phyloP scores from a whole-genome alignment of 441 rosid genomes.

The Populus hybrid region DNA sequence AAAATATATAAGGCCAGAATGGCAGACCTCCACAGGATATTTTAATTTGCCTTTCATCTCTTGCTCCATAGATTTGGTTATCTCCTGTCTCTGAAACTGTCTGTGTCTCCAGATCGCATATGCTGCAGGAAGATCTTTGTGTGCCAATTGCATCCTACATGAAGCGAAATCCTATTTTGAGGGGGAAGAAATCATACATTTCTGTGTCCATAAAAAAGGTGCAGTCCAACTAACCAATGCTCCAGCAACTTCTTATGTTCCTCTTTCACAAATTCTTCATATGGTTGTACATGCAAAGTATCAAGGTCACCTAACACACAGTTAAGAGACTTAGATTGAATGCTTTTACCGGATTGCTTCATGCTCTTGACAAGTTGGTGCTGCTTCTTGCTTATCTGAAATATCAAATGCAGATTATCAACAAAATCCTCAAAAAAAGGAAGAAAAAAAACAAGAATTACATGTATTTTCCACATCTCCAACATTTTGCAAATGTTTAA shows the following conservation, averaged over 20 bases:
- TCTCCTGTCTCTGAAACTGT: constrained; percentile 46
- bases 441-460: background rate
- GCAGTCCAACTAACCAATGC: constrained; percentile 69
- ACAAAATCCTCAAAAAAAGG: background rate
- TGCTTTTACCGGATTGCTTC: constrained; percentile 82
- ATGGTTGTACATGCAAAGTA: constrained; percentile 72
- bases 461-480: background rate
- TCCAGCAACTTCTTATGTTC: constrained; percentile 74
- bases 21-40: constrained; percentile 48
- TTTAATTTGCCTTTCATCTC: constrained; percentile 53
- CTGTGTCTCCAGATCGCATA: constrained; percentile 63
- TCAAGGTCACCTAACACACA: constrained; percentile 71
- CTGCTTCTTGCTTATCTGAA: constrained; percentile 95
- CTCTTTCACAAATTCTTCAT: constrained; percentile 87
- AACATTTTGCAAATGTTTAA: background rate
- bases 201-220: constrained; percentile 5
- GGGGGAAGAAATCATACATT: constrained; percentile 15
- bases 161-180: constrained; percentile 15
- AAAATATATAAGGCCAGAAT: constrained; percentile 12
- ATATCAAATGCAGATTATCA: constrained; percentile 21
- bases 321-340: constrained; percentile 67
- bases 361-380: constrained; percentile 80
- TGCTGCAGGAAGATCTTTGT: constrained; percentile 66
- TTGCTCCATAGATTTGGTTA: constrained; percentile 53
- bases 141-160: constrained; percentile 67